phyloP scores from a whole-genome alignment of 2,329 filamentous ascomycete genomes.

The Colletotrichum acutatum region DNA sequence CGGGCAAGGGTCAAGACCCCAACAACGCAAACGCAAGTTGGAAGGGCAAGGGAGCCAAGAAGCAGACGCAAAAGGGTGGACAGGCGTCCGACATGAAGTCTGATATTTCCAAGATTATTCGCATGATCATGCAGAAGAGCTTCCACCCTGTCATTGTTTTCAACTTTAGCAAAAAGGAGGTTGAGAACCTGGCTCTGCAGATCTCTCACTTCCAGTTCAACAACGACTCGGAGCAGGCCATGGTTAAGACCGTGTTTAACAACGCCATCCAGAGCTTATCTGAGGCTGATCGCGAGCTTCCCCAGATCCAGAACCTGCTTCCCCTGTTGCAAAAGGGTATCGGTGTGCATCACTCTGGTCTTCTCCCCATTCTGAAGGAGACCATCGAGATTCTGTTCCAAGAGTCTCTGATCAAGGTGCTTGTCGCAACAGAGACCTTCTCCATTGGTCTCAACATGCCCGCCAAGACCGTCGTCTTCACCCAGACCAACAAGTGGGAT shows the following conservation, averaged over 20 bases:
- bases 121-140: conserved; percentile 98
- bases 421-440: conserved; percentile 98
- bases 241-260: conserved; percentile 94
- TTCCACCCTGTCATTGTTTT: conserved; percentile 99
- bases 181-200: conserved; percentile 87
- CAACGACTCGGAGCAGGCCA: conserved; percentile 92
- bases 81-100: conserved; percentile 69
- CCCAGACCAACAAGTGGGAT: conserved; percentile 94
- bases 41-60: conserved; percentile 91
- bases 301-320: conserved; percentile 90
- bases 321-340: conserved; percentile 92
- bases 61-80: conserved; percentile 91
- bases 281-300: conserved; percentile 87
- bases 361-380: conserved; percentile 96
- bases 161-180: conserved; percentile 98
- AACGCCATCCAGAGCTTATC: conserved; percentile 94
- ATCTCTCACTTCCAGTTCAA: conserved; percentile 94
- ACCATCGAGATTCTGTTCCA: conserved; percentile 99
- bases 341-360: conserved; percentile 95
- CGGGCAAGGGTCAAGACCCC: conserved; percentile 87
- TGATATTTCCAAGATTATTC: conserved; percentile 97
- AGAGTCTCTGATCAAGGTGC: conserved; percentile 95
- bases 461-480: conserved; percentile 99
- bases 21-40: conserved; percentile 81
- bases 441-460: conserved; percentile 99